These are phyloP conservation scores for Ammopiptanthus mongolicus DNA, from an alignment of 306 rosid species.

Conservation along the genomic window DNA sequence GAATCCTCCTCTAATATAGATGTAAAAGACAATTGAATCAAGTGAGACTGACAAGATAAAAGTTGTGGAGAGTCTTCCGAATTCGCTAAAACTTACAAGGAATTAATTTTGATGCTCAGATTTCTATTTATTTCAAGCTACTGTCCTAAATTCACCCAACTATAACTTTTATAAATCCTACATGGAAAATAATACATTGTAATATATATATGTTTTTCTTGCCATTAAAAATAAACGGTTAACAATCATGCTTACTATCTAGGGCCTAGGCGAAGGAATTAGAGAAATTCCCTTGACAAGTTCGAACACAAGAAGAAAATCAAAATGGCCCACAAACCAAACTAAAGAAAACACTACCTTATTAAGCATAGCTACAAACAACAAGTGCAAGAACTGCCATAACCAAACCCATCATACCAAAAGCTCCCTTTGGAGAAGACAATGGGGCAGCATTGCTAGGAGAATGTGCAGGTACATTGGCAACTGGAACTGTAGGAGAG, in stretches of 20 bases:
- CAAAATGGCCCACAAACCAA: not conserved
- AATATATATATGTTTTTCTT: not conserved
- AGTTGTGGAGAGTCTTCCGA: not conserved
- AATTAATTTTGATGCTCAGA: not conserved
- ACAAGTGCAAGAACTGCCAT: slow-evolving; percentile 25
- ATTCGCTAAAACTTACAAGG: not conserved
- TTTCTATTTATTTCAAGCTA: not conserved
- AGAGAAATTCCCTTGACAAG: not conserved
- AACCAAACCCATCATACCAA: slow-evolving; percentile 29
- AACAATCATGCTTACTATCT: not conserved
- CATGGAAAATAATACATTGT: not conserved
- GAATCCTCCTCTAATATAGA: not conserved
- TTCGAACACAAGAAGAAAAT: slow-evolving; percentile 8
- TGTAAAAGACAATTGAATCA: not conserved
- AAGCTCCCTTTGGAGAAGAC: slow-evolving; percentile 18
- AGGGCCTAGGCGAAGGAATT: not conserved
- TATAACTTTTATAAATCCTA: not conserved
- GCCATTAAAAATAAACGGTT: not conserved
- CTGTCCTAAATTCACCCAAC: not conserved
- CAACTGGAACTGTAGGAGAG: slow-evolving; percentile 19
- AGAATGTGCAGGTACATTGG: slow-evolving; percentile 42
- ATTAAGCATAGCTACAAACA: slow-evolving; percentile 20
- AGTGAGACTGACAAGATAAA: not conserved
- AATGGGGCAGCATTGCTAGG: slow-evolving; percentile 35
- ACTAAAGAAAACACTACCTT: not conserved